Evolutionary conservation across 2,329 filamentous ascomycete genomes (phyloP).

Genomic region (Penicillium sp.): DNA sequence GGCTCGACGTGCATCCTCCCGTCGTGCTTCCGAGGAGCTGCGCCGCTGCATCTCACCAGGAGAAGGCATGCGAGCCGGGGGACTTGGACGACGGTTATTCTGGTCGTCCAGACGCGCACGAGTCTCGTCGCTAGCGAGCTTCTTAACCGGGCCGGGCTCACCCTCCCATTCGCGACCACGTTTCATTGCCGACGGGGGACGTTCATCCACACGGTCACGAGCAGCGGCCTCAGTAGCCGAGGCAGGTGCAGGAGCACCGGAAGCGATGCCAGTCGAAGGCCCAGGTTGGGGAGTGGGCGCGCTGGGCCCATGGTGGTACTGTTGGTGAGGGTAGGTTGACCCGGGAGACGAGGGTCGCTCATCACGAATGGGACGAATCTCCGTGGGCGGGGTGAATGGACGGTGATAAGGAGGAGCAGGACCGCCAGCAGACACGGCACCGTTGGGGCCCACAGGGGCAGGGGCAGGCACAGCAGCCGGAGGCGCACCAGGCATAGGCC

Average conservation of each 20-base stretch:
- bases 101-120: conserved; percentile 81
- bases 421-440: conserved; percentile 51
- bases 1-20: conserved; percentile 63
- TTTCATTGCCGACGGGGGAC: conserved; percentile 77
- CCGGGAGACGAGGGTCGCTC: conserved; percentile 88
- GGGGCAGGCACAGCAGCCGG: conserved; percentile 54
- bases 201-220: conserved; percentile 58
- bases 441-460: conserved; percentile 39
- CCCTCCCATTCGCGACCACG: conserved; percentile 90
- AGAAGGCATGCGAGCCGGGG: conserved; percentile 53
- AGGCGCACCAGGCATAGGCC: conserved; percentile 41
- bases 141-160: conserved; percentile 64
- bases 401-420: conserved; percentile 34
- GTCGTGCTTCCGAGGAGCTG: conserved; percentile 66
- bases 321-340: conserved; percentile 74
- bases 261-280: conserved; percentile 54
- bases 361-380: conserved; percentile 75
- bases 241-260: conserved; percentile 61
- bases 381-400: conserved; percentile 72
- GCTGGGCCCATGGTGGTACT: conserved; percentile 70
- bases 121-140: conserved; percentile 80
- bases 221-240: conserved; percentile 61
- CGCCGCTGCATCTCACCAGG: conserved; percentile 64
- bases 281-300: conserved; percentile 36
- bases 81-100: conserved; percentile 67